These are phyloP conservation scores for Chaetothyriales sp. DNA, from an alignment of 2,329 filamentous ascomycete genomes.

Conservation along the genomic window DNA sequence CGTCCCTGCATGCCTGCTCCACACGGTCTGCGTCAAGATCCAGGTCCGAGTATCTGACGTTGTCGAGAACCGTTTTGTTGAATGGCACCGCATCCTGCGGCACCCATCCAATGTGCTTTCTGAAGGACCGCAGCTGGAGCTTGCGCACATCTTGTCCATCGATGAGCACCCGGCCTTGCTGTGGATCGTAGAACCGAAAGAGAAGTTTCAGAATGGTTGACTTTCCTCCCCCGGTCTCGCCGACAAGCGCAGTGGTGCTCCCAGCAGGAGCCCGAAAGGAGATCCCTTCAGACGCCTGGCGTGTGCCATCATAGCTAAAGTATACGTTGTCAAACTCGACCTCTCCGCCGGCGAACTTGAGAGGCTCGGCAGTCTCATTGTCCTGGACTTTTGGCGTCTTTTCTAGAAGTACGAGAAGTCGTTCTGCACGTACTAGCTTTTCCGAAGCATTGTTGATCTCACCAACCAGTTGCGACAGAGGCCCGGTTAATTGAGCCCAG, in stretches of 20 bases:
- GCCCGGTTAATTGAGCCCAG: constrained; percentile 41
- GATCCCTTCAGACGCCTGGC: constrained; percentile 35
- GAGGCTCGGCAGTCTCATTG: constrained; percentile 21
- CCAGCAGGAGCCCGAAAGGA: constrained; percentile 36
- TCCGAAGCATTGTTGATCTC: constrained; percentile 36
- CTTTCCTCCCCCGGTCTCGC: constrained; percentile 47
- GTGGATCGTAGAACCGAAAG: constrained; percentile 42
- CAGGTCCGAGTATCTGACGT: constrained; percentile 49
- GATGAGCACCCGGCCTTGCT: constrained; percentile 35
- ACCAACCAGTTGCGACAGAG: constrained; percentile 38
- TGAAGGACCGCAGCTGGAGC: constrained; percentile 44
- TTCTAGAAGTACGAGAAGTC: constrained; percentile 34
- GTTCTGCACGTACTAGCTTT: constrained; percentile 51
- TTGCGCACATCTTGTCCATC: constrained; percentile 45
- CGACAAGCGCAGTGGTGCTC: constrained; percentile 41
- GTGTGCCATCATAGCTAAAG: constrained; percentile 41
- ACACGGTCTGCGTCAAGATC: constrained; percentile 49
- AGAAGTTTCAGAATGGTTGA: constrained; percentile 43
- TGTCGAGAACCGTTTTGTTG: constrained; percentile 51
- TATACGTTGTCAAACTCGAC: constrained; percentile 38
- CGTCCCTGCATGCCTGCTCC: constrained; percentile 46
- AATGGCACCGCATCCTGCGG: constrained; percentile 53
- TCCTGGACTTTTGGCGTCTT: constrained; percentile 34
- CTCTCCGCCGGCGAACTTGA: constrained; percentile 30
- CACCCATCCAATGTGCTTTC: constrained; percentile 48